Percentiles rank a stretch among this genome's conserved stretches.
These are phyloP conservation scores for Sugiyamaella floridensis DNA, from an alignment of 805 yeast genomes.

Conservation along the genomic window DNA sequence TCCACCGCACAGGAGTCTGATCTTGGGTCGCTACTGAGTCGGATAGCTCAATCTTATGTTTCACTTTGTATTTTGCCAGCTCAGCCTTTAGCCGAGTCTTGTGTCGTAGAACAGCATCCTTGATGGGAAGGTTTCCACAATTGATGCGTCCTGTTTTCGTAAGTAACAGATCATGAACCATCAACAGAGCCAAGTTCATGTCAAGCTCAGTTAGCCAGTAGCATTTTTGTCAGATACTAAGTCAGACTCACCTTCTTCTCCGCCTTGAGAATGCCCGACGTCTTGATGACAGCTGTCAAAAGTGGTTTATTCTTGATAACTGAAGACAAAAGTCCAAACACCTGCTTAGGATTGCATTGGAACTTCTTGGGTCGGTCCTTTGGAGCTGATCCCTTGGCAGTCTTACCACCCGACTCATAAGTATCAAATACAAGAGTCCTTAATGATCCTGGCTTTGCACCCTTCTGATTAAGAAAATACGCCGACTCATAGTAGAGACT, in stretches of 20 bases:
- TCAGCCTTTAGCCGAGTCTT: constrained; percentile 81
- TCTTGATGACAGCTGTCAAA: constrained; percentile 54
- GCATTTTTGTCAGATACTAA: constrained; percentile 10
- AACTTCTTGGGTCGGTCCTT: constrained; percentile 34
- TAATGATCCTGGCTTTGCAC: constrained; percentile 45
- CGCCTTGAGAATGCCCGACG: constrained; percentile 54
- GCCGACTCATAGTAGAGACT: constrained; percentile 36
- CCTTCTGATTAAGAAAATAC: constrained; percentile 34
- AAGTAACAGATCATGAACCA: constrained; percentile 77
- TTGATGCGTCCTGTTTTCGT: constrained; percentile 75
- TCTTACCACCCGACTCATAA: constrained; percentile 13
- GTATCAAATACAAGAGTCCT: constrained; percentile 47
- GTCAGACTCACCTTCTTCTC: constrained; percentile 34
- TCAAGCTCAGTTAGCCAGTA: constrained; percentile 30
- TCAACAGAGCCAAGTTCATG: constrained; percentile 48
- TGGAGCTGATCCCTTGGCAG: background rate
- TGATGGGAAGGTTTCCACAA: constrained; percentile 80
- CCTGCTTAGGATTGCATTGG: constrained; percentile 70
- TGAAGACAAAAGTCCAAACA: constrained; percentile 76
- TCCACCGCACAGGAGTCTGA: constrained; percentile 43
- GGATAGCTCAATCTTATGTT: constrained; percentile 47
- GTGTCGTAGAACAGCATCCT: constrained; percentile 70
- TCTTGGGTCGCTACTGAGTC: constrained; percentile 44
- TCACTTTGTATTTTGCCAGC: constrained; percentile 66
- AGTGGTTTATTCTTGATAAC: constrained; percentile 65